Evolutionary conservation across 2,329 filamentous ascomycete genomes (phyloP).

Genomic region (Fusarium xyrophilum): DNA sequence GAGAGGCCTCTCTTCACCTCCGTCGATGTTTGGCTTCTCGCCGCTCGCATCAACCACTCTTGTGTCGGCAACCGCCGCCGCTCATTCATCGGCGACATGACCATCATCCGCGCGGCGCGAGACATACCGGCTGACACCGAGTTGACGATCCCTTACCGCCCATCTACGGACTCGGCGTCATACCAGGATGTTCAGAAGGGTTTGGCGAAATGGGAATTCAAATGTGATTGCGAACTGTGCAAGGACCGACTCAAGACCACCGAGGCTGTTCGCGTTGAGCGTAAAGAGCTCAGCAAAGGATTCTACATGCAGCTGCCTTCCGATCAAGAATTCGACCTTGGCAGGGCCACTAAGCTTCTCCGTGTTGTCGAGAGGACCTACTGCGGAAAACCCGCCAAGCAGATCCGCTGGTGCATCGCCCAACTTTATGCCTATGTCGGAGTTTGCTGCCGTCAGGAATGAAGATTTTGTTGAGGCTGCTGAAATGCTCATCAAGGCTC

Average conservation of each 20-base stretch:
- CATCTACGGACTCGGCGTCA: neutral
- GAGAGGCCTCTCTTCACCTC: neutral
- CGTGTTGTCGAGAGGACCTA: neutral
- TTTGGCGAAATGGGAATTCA: neutral
- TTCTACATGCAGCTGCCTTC: neutral
- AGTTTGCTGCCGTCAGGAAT: neutral
- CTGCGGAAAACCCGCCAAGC: neutral
- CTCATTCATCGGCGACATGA: neutral
- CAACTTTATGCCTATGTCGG: neutral
- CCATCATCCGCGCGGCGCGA: neutral
- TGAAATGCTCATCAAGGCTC: neutral
- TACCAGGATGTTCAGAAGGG: neutral
- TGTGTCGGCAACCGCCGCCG: neutral
- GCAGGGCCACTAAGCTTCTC: neutral
- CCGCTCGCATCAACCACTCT: neutral
- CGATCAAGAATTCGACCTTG: neutral
- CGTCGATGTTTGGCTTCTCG: neutral
- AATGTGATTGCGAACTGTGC: neutral
- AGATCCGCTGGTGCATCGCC: neutral
- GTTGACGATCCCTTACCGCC: neutral
- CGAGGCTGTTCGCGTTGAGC: neutral
- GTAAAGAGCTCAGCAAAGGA: neutral
- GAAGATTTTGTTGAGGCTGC: neutral
- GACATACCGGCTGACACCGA: neutral
- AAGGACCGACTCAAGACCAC: neutral